Conservation (phyloP, 306 rosid species). For the Prunus mongolica region DNA sequence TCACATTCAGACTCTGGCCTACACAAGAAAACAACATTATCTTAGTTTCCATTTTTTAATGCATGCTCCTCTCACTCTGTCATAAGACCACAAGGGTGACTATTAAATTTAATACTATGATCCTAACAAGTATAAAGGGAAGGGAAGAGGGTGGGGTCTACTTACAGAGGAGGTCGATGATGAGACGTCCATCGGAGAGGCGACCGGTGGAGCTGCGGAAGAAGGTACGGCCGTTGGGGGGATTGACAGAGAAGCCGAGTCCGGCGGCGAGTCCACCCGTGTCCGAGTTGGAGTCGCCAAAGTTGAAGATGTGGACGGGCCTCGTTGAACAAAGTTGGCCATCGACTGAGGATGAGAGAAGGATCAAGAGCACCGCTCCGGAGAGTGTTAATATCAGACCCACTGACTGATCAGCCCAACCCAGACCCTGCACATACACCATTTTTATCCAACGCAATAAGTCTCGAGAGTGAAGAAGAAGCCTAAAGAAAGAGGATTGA, state of each 20-base stretch:
- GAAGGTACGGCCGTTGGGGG: conserved; percentile 79
- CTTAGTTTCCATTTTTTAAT: background rate
- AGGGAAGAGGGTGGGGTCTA: background rate
- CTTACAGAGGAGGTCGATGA: conserved; percentile 79
- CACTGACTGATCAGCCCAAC: background rate
- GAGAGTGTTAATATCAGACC: background rate
- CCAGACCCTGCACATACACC: background rate
- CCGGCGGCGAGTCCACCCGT: conserved; percentile 90
- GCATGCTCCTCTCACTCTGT: too few relatives aligned
- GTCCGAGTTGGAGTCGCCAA: conserved; percentile 97
- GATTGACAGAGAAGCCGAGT: conserved; percentile 69
- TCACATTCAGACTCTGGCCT: conserved; percentile 82
- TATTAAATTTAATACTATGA: background rate
- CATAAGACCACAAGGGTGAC: too few relatives aligned
- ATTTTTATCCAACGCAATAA: background rate
- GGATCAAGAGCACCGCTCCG: conserved; percentile 2
- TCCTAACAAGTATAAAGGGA: background rate
- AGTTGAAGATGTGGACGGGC: conserved; percentile 51
- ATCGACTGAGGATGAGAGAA: conserved; percentile 5
- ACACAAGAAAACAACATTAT: conserved; percentile 17
- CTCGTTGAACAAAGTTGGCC: conserved; percentile 5
- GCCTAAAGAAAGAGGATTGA: too few relatives aligned
- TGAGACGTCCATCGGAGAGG: conserved; percentile 77
- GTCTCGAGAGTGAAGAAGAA: too few relatives aligned
- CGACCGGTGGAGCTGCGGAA: conserved; percentile 85